Evolutionary conservation across 805 yeast species (phyloP).

Genomic region (Maudiozyma serrabonitensis): DNA sequence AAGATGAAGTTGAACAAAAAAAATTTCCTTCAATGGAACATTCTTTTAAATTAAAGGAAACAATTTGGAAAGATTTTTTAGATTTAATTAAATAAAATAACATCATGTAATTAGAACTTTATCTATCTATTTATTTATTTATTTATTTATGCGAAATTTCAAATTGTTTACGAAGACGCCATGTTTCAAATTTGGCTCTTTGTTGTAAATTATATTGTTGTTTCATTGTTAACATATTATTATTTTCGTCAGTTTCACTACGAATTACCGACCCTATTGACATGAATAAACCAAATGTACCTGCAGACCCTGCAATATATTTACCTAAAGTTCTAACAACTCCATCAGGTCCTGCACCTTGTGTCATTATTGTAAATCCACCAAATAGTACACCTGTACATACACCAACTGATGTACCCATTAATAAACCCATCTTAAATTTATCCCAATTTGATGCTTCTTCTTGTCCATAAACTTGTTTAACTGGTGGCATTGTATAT

Average conservation of each 20-base stretch:
- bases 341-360: constrained; percentile 98
- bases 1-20: constrained; percentile 44
- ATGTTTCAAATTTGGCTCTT: constrained; percentile 24
- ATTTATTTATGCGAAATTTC: too few relatives aligned
- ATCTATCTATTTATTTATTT: too few relatives aligned
- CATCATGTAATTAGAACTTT: too few relatives aligned
- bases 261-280: constrained; percentile 88
- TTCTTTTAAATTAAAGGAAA: constrained; percentile 60
- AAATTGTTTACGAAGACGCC: constrained; percentile 19
- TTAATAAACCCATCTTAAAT: constrained; percentile 95
- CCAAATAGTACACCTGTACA: constrained; percentile 94
- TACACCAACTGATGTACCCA: constrained; percentile 82
- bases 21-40: constrained; percentile 60
- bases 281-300: constrained; percentile 94
- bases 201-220: constrained; percentile 18
- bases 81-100: background rate
- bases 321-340: constrained; percentile 94
- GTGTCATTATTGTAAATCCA: constrained; percentile 78
- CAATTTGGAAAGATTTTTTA: constrained; percentile 39
- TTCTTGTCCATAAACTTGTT: constrained; percentile 48
- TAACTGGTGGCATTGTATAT: constrained; percentile 51
- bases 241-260: constrained; percentile 41
- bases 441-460: constrained; percentile 88
- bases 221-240: constrained; percentile 11
- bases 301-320: constrained; percentile 92